Evolutionary conservation across 73 alveolate species (phyloP).

Genomic region (Tetrahymena thermophila): DNA sequence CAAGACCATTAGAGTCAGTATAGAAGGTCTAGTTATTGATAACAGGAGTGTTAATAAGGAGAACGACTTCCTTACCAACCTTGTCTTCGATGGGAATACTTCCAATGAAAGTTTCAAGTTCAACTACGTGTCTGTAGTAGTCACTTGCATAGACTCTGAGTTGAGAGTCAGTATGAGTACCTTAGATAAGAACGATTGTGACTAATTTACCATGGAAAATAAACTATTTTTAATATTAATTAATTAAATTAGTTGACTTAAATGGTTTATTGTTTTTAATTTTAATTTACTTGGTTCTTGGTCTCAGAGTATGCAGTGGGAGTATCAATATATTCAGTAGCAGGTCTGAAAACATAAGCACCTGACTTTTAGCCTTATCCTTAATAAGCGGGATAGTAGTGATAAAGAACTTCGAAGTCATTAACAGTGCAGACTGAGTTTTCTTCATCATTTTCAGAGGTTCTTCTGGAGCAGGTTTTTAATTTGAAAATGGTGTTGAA

Average conservation of each 20-base stretch:
- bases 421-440: neutral
- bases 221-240: neutral
- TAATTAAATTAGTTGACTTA: neutral
- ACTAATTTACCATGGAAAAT: neutral
- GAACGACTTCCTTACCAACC: conserved; percentile 52
- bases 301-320: neutral
- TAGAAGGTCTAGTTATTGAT: conserved; percentile 50
- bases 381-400: conserved; percentile 9
- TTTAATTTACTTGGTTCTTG: neutral
- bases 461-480: neutral
- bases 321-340: neutral
- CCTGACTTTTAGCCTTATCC: conserved; percentile 51
- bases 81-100: conserved; percentile 31
- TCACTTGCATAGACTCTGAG: neutral
- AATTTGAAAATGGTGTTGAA: neutral
- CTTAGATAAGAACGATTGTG: neutral
- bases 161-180: neutral
- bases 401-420: conserved; percentile 10
- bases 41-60: conserved; percentile 26
- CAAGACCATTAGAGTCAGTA: conserved; percentile 79
- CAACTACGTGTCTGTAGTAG: conserved; percentile 15
- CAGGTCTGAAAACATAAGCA: conserved; percentile 75
- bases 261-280: too few relatives aligned
- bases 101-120: conserved; percentile 40
- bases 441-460: neutral